A percentile compares a stretch with the other conserved stretches of the same genome.
These are phyloP conservation scores for Xerocomellus dryophilus DNA, from an alignment of 768 basidiomycete genomes.

Conservation along the genomic window DNA sequence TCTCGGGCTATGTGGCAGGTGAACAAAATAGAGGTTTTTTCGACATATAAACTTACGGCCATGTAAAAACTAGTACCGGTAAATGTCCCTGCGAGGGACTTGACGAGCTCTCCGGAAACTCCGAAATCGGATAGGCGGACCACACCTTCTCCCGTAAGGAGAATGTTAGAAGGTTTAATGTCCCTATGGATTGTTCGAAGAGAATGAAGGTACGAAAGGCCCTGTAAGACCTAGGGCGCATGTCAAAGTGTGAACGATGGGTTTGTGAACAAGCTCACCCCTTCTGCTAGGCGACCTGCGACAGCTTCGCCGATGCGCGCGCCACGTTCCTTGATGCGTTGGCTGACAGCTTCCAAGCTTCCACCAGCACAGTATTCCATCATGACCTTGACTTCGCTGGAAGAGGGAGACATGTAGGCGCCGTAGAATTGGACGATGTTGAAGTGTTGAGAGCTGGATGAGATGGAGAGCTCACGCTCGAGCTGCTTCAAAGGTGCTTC, in stretches of 20 bases:
- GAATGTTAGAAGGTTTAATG: conserved; percentile 91
- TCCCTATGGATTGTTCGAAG: conserved; percentile 93
- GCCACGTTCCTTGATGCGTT: conserved; percentile 74
- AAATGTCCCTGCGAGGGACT: conserved; percentile 90
- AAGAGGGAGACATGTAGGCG: conserved; percentile 82
- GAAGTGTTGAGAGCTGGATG: conserved; percentile 74
- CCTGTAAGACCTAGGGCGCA: conserved; percentile 67
- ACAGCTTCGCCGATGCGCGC: conserved; percentile 84
- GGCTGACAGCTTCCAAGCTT: conserved; percentile 85
- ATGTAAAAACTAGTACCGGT: conserved; percentile 98
- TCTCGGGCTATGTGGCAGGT: conserved; percentile 66
- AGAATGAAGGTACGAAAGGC: conserved; percentile 90
- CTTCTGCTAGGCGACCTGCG: conserved; percentile 89
- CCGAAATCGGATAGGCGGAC: conserved; percentile 96
- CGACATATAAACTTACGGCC: conserved; percentile 66
- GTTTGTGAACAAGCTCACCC: conserved; percentile 49
- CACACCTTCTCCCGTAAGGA: conserved; percentile 83
- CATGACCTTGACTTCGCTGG: conserved; percentile 90
- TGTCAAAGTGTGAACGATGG: conserved; percentile 5
- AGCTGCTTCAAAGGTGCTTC: conserved; percentile 92
- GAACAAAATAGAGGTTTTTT: background rate
- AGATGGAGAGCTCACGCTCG: conserved; percentile 87
- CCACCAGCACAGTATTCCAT: conserved; percentile 91
- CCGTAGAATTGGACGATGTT: conserved; percentile 94
- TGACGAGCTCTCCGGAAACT: conserved; percentile 92